Evolutionary conservation across 768 basidiomycete genomes (phyloP).

Genomic region (Lactifluus echinatus): DNA sequence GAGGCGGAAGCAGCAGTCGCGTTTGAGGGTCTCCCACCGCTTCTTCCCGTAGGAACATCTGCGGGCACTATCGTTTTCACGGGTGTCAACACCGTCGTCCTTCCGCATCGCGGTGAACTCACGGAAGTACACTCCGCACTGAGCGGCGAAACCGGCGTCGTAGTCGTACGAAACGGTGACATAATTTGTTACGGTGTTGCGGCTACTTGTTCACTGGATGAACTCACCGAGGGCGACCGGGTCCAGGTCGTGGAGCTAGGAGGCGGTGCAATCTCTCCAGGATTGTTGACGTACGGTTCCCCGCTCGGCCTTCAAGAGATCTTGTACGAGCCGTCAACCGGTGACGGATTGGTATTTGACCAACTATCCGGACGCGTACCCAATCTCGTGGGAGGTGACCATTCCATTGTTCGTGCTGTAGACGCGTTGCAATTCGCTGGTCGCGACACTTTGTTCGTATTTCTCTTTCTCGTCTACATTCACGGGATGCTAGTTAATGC

Average conservation of each 20-base stretch:
- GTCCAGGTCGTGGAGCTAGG: slow-evolving; percentile 42
- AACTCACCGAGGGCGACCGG: slow-evolving; percentile 13
- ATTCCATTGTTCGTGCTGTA: slow-evolving; percentile 45
- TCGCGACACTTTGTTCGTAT: slow-evolving; percentile 44
- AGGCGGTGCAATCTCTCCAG: slow-evolving; percentile 58
- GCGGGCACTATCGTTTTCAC: slow-evolving; percentile 45
- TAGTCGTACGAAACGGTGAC: slow-evolving; percentile 44
- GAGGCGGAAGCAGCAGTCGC: slow-evolving; percentile 46
- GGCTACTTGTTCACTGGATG: slow-evolving; percentile 24
- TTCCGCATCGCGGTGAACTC: slow-evolving; percentile 28
- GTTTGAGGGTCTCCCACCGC: slow-evolving; percentile 59
- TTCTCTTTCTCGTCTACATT: neutral
- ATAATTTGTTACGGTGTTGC: slow-evolving; percentile 42
- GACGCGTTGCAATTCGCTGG: slow-evolving; percentile 68
- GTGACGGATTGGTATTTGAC: slow-evolving; percentile 42
- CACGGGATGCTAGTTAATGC: slow-evolving; percentile 5
- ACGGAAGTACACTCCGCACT: slow-evolving; percentile 26
- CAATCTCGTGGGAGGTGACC: slow-evolving; percentile 28
- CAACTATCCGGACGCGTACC: slow-evolving; percentile 32
- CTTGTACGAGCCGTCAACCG: slow-evolving; percentile 48
- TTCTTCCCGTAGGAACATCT: slow-evolving; percentile 35
- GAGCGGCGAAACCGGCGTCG: slow-evolving; percentile 28
- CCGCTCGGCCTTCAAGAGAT: slow-evolving; percentile 66
- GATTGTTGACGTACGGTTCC: slow-evolving; percentile 55
- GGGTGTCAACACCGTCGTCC: slow-evolving; percentile 49